Percentiles rank a stretch among this genome's conserved stretches.
Conservation (phyloP, 164 flowering plant genomes). For the Magnolia sinica region DNA sequence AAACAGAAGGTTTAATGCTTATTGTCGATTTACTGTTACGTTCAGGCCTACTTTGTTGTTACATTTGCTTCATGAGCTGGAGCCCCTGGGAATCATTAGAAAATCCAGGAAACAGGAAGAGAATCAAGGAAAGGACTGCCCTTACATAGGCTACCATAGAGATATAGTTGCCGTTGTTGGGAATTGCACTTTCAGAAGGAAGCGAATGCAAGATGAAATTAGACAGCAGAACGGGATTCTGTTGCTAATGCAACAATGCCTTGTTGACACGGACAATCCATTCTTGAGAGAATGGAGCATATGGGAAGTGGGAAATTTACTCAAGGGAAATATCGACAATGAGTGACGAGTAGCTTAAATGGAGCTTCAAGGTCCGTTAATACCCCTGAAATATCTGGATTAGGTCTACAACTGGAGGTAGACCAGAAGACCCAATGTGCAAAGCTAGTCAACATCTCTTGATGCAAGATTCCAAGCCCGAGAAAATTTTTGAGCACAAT, state of each 20-base stretch:
- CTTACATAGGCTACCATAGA: constrained; percentile 81
- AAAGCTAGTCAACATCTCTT: constrained; percentile 63
- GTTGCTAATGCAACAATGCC: constrained; percentile 73
- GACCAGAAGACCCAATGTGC: constrained; percentile 53
- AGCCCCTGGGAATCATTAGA: constrained; percentile 60
- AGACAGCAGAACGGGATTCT: constrained; percentile 57
- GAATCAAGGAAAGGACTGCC: constrained; percentile 46
- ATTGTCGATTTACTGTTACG: constrained; percentile 40
- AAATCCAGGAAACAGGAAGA: constrained; percentile 41
- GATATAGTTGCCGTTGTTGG: constrained; percentile 76
- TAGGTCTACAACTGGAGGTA: constrained; percentile 71
- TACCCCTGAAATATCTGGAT: constrained; percentile 54
- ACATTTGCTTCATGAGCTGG: constrained; percentile 57
- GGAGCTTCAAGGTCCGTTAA: constrained; percentile 76
- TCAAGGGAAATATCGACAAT: constrained; percentile 76
- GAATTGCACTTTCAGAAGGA: constrained; percentile 59
- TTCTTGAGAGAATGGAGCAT: constrained; percentile 91
- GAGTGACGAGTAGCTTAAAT: constrained; percentile 53
- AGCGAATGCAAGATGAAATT: constrained; percentile 69
- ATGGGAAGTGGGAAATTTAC: constrained; percentile 64
- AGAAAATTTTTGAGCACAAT: too few species aligned
- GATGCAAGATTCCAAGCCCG: background rate
- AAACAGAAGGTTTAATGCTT: constrained; percentile 17
- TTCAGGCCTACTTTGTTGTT: constrained; percentile 58
- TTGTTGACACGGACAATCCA: constrained; percentile 68